Evolutionary conservation across 352 stramenopile species (phyloP).

Genomic region (Phytophthora agathidicida): DNA sequence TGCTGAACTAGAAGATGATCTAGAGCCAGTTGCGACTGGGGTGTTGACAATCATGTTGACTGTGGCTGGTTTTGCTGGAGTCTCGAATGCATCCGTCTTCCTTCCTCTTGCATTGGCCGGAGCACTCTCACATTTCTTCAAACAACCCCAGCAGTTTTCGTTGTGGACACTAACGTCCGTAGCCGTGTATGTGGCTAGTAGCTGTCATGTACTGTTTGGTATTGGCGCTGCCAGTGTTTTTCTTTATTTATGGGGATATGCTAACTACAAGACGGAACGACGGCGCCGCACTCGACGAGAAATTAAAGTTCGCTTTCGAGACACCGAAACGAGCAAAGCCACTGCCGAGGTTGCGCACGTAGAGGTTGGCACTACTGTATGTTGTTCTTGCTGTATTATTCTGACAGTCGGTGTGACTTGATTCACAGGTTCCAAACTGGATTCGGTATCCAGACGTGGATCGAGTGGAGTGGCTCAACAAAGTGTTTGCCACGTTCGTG

Average conservation of each 20-base stretch:
- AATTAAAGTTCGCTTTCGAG: constrained; percentile 24
- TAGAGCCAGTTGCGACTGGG: constrained; percentile 13
- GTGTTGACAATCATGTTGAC: constrained; percentile 41
- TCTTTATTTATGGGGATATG: constrained; percentile 65
- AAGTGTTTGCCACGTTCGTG: constrained; percentile 57
- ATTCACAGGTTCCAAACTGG: constrained; percentile 55
- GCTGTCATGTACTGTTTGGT: constrained; percentile 49
- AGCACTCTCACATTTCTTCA: constrained; percentile 39
- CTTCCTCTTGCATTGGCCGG: constrained; percentile 61
- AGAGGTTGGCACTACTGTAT: constrained; percentile 12
- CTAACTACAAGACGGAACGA: constrained; percentile 48
- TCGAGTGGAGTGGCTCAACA: constrained; percentile 82
- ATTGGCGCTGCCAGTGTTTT: constrained; percentile 39
- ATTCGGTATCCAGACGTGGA: constrained; percentile 68
- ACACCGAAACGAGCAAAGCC: constrained; percentile 31
- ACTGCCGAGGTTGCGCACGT: constrained; percentile 33
- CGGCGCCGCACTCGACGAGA: constrained; percentile 27
- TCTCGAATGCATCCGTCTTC: constrained; percentile 52
- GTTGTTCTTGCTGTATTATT: not conserved
- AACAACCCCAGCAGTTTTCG: constrained; percentile 34
- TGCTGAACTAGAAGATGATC: constrained; percentile 9
- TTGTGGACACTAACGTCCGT: constrained; percentile 40
- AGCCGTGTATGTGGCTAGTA: constrained; percentile 43
- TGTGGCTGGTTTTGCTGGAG: constrained; percentile 40
- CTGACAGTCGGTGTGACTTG: not conserved